phyloP scores from a whole-genome alignment of 1,139 yeast species.

The Yarrowia galli region DNA sequence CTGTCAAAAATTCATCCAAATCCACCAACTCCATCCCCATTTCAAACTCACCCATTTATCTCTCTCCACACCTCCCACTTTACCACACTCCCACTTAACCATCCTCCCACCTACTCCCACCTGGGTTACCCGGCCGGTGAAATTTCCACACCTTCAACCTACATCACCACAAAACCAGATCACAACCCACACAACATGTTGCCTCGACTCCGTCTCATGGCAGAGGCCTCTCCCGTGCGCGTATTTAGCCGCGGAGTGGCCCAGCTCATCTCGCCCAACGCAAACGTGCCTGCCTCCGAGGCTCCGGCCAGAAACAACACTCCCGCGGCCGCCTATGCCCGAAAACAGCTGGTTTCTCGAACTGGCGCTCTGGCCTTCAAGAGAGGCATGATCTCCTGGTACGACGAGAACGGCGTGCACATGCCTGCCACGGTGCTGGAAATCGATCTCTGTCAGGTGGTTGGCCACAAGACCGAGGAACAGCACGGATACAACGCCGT shows the following conservation, averaged over 20 bases:
- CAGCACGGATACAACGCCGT: constrained; percentile 85
- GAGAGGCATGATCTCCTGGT: constrained; percentile 91
- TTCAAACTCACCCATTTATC: too few relatives aligned
- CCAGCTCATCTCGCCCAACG: constrained; percentile 50
- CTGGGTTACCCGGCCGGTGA: constrained; percentile 10
- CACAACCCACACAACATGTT: constrained; percentile 2
- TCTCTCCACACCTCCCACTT: too few relatives aligned
- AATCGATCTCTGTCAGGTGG: constrained; percentile 86
- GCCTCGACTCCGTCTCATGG: constrained; percentile 39
- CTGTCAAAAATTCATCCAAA: too few relatives aligned
- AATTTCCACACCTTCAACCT: not conserved
- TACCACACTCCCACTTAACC: not conserved
- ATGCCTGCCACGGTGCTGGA: constrained; percentile 81
- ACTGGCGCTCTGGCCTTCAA: constrained; percentile 86
- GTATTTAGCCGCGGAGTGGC: constrained; percentile 44
- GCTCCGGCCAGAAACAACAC: constrained; percentile 51
- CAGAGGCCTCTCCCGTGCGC: constrained; percentile 37
- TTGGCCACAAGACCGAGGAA: constrained; percentile 69
- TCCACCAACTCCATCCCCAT: too few relatives aligned
- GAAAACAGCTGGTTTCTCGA: constrained; percentile 74
- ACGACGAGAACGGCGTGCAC: constrained; percentile 69
- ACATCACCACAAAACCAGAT: not conserved
- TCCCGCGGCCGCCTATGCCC: constrained; percentile 52
- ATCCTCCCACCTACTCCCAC: not conserved
- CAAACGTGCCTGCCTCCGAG: constrained; percentile 47